A percentile compares a stretch with the other conserved stretches of the same genome.
Evolutionary conservation across 129 eudicot species (phyloP).

Genomic region (Centrapalus pauciflorus): DNA sequence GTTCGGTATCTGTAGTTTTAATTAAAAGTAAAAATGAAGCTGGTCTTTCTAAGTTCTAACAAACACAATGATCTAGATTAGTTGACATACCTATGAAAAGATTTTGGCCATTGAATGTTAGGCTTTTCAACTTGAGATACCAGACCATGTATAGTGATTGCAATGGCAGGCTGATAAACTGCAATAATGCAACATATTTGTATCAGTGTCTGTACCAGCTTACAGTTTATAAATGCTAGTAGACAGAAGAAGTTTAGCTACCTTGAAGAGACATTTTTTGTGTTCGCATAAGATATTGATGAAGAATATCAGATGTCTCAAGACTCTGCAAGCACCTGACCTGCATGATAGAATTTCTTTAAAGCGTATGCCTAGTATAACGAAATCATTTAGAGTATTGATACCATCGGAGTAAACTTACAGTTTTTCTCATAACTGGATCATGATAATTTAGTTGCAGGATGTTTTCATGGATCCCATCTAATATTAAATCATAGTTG

Average conservation of each 20-base stretch:
- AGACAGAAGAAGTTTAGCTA: conserved; percentile 21
- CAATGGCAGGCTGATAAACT: conserved; percentile 79
- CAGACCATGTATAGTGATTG: conserved; percentile 57
- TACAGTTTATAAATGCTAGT: background rate
- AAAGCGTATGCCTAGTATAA: background rate
- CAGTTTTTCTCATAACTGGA: conserved; percentile 87
- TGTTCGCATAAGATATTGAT: conserved; percentile 78
- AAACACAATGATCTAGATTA: background rate
- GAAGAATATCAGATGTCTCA: conserved; percentile 58
- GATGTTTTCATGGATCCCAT: conserved; percentile 87
- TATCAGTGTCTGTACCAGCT: conserved; percentile 6
- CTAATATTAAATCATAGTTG: conserved; percentile 73
- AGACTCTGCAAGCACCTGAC: conserved; percentile 76
- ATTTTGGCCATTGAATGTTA: conserved; percentile 92
- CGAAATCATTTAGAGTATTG: background rate
- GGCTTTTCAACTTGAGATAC: conserved; percentile 78
- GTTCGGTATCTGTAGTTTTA: conserved; percentile 58
- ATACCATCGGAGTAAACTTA: conserved; percentile 23
- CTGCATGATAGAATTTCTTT: conserved; percentile 27
- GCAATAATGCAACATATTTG: conserved; percentile 7
- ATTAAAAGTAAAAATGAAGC: background rate
- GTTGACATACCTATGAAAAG: conserved; percentile 67
- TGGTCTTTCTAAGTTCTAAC: background rate
- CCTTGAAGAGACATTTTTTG: conserved; percentile 80
- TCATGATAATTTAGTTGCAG: conserved; percentile 81